Percentiles rank a stretch among this genome's conserved stretches.
phyloP scores from a whole-genome alignment of 2,329 filamentous ascomycete genomes.

The Sporothrix brunneoviolacea region DNA sequence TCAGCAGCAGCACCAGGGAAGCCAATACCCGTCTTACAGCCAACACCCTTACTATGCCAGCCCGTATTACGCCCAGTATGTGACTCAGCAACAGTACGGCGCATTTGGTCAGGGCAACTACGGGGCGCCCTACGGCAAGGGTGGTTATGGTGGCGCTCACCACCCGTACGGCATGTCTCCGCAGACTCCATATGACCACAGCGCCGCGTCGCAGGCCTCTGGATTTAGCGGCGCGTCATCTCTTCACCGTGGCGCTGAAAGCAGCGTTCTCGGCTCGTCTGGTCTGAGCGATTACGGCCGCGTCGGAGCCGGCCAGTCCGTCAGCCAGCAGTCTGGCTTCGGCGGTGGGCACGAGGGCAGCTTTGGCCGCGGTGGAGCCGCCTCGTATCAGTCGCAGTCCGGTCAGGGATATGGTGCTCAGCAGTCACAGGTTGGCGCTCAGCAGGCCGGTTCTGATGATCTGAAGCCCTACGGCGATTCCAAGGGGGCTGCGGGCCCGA shows the following conservation, averaged over 20 bases:
- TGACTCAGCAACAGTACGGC: constrained; percentile 41
- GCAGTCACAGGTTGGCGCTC: constrained; percentile 37
- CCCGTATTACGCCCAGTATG: constrained; percentile 57
- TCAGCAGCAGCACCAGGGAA: constrained; percentile 26
- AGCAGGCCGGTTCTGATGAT: constrained; percentile 42
- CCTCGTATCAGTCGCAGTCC: constrained; percentile 47
- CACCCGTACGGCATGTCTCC: constrained; percentile 49
- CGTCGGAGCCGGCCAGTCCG: constrained; percentile 41
- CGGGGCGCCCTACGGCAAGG: constrained; percentile 48
- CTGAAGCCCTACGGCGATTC: constrained; percentile 53
- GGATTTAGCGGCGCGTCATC: constrained; percentile 46
- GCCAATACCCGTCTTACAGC: constrained; percentile 25
- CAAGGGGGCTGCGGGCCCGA: constrained; percentile 49
- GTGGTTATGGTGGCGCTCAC: constrained; percentile 49
- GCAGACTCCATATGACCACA: constrained; percentile 51
- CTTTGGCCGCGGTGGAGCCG: constrained; percentile 45
- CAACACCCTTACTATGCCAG: constrained; percentile 54
- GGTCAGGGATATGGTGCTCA: constrained; percentile 47
- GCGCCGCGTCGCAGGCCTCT: constrained; percentile 44
- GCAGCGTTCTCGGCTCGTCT: constrained; percentile 37
- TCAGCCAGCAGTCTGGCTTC: constrained; percentile 43
- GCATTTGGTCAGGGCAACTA: constrained; percentile 43
- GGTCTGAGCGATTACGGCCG: constrained; percentile 50
- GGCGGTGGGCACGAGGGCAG: constrained; percentile 46
- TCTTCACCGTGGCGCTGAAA: constrained; percentile 42